Percentiles rank a stretch among this genome's conserved stretches.
Conservation (phyloP, 371 early-diverging fungal species). For the Mortierella sp. region DNA sequence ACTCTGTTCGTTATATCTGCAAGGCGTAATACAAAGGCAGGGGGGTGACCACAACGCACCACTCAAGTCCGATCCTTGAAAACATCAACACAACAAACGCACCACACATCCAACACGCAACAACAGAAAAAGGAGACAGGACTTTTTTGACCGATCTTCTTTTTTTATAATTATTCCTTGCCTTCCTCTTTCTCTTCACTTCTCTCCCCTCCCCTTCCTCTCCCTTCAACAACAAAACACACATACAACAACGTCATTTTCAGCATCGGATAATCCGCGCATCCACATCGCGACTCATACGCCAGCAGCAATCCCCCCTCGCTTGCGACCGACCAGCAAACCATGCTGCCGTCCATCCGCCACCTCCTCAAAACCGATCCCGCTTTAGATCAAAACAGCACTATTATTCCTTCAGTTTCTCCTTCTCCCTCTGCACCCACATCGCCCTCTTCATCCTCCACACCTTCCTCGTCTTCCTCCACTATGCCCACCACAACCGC, state of each 20-base stretch:
- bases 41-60: conserved; percentile 17
- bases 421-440: neutral
- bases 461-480: neutral
- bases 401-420: neutral
- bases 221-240: neutral
- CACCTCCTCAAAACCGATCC: conserved; percentile 38
- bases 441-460: neutral
- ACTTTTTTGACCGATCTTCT: conserved; percentile 12
- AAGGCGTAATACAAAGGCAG: conserved; percentile 12
- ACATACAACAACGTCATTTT: neutral
- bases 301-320: neutral
- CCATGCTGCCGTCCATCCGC: conserved; percentile 53
- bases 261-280: neutral
- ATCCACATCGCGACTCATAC: neutral
- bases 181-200: neutral
- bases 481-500: conserved; percentile 16
- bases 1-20: conserved; percentile 13
- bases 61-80: neutral
- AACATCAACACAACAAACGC: neutral
- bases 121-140: conserved; percentile 1
- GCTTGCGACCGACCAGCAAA: conserved; percentile 14
- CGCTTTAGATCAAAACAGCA: neutral
- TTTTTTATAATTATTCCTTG: neutral
- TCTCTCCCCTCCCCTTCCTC: neutral
- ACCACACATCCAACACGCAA: neutral